Conservation (phyloP, 1,284 basidiomycete species). For the Agaricales sp. region DNA sequence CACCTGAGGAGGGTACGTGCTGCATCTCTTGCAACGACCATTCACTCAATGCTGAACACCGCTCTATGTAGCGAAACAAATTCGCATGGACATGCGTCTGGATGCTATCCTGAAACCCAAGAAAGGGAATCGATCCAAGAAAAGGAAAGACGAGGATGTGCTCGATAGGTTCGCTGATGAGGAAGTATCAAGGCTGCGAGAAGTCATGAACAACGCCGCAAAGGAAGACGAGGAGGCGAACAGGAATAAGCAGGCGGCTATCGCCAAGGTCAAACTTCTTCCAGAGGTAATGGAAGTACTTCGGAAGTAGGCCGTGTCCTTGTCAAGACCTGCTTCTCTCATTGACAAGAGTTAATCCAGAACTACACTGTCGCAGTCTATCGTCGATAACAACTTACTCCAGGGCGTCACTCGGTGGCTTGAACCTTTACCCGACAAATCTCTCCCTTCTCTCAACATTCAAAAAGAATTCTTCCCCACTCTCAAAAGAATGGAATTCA, state of each 20-base stretch:
- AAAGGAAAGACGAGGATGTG: slow-evolving; percentile 72
- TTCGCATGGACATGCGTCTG: slow-evolving; percentile 61
- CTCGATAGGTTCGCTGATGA: slow-evolving; percentile 89
- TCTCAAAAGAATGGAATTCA: slow-evolving; percentile 82
- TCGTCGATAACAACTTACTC: slow-evolving; percentile 91
- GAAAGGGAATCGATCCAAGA: slow-evolving; percentile 53
- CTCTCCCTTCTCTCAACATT: slow-evolving; percentile 92
- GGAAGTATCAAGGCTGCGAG: slow-evolving; percentile 76
- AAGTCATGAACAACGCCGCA: slow-evolving; percentile 82
- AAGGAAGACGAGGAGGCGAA: slow-evolving; percentile 82
- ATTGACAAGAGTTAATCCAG: slow-evolving; percentile 25
- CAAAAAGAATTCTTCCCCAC: slow-evolving; percentile 87
- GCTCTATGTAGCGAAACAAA: slow-evolving; percentile 40
- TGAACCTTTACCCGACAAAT: slow-evolving; percentile 88
- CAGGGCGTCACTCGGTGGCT: slow-evolving; percentile 90
- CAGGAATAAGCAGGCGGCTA: slow-evolving; percentile 75
- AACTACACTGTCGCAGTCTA: slow-evolving; percentile 81
- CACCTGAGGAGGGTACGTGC: slow-evolving; percentile 59
- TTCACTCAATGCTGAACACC: slow-evolving; percentile 2
- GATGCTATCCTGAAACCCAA: slow-evolving; percentile 81
- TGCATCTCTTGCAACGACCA: slow-evolving; percentile 1
- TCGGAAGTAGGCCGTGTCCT: slow-evolving; percentile 65
- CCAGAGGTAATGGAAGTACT: slow-evolving; percentile 88
- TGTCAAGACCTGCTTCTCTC: slow-evolving; percentile 4
- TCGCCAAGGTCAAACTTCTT: slow-evolving; percentile 77